Evolutionary conservation across 352 stramenopile species (phyloP), one percentile per base, ranked within the genome.

Genomic region (Peronospora belbahrii): DNA sequence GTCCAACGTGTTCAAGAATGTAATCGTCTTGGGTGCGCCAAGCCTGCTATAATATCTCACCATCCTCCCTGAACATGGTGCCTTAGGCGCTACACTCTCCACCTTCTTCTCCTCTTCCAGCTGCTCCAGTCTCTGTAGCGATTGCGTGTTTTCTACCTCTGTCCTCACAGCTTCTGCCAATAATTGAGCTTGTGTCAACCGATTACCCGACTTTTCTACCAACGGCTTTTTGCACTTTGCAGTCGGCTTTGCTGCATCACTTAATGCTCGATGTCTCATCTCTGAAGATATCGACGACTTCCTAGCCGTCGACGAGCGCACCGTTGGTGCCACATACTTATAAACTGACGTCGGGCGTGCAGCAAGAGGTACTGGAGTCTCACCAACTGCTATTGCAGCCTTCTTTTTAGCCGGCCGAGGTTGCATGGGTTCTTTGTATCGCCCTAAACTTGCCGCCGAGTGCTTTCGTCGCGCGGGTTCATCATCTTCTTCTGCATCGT

Each of bases 31-130:
- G 6, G 72, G 74, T 17, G 54, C 48, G 13, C 67, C 72, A 1
- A 88, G 46, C 10, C 65, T 66, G 37, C 81, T 92, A 50, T 83
- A 64, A 37, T 81, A 84, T 23, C 78, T 59, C 30, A 92, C 67
- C 52, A 85, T 79, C 6, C 67, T 52, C n/a, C 74, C 75, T 10
- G 71, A 84, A 53, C 74, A 80, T 42, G 77, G 80, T 7, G 67
- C 67, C 47, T 89, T 92, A 8, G 81, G 81, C 6, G 72, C 63
- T 9, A 67, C 60, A 36, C 54, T 77, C 57, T 88, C 77, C 5
- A 59, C 62, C 14, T 83, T 83, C 59, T 88, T 88, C 60, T 92
- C 81, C 56, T 92, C 81, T 42, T 92, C 81, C 0, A 89, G 50
- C 47, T 80, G 77, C 53, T 92, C 81, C 27, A 92, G 31, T 28